phyloP scores from a whole-genome alignment of 768 basidiomycete genomes.

The Trametes gibbosa region DNA sequence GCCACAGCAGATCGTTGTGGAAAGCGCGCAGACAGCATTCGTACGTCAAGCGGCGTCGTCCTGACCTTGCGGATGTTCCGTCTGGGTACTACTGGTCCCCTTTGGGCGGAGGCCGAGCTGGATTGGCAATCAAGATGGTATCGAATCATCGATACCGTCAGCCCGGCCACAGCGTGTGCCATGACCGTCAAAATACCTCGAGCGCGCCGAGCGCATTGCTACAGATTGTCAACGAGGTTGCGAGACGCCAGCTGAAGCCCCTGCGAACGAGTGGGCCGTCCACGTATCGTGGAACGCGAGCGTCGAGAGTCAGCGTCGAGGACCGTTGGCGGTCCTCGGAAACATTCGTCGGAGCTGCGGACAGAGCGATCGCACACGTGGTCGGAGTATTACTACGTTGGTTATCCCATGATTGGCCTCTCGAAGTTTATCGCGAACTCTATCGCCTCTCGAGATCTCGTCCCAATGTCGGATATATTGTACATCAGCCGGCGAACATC shows the following conservation, averaged over 20 bases:
- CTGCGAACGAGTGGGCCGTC: not conserved
- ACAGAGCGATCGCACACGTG: slow-evolving; percentile 18
- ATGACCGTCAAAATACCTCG: not conserved
- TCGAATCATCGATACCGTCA: slow-evolving; percentile 19
- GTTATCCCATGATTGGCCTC: slow-evolving; percentile 21
- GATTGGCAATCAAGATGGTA: slow-evolving; percentile 13
- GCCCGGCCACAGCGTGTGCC: not conserved
- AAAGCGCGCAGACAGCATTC: slow-evolving; percentile 2
- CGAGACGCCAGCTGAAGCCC: not conserved
- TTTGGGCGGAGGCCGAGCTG: not conserved
- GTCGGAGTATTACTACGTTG: slow-evolving; percentile 21
- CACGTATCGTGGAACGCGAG: slow-evolving; percentile 2
- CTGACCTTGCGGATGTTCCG: not conserved
- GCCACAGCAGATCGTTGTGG: slow-evolving; percentile 2
- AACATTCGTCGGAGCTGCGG: slow-evolving; percentile 8
- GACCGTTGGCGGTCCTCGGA: slow-evolving; percentile 4
- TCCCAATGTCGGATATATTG: slow-evolving; percentile 18
- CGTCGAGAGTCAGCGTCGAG: not conserved
- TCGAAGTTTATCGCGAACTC: slow-evolving; percentile 39
- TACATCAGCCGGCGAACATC: slow-evolving; percentile 75
- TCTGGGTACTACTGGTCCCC: not conserved
- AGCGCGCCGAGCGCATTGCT: not conserved
- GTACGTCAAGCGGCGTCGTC: slow-evolving; percentile 13
- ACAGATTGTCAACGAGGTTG: not conserved
- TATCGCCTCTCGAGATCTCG: slow-evolving; percentile 31